Conservation (phyloP, 352 stramenopile species). For the Globisporangium alternatum region DNA sequence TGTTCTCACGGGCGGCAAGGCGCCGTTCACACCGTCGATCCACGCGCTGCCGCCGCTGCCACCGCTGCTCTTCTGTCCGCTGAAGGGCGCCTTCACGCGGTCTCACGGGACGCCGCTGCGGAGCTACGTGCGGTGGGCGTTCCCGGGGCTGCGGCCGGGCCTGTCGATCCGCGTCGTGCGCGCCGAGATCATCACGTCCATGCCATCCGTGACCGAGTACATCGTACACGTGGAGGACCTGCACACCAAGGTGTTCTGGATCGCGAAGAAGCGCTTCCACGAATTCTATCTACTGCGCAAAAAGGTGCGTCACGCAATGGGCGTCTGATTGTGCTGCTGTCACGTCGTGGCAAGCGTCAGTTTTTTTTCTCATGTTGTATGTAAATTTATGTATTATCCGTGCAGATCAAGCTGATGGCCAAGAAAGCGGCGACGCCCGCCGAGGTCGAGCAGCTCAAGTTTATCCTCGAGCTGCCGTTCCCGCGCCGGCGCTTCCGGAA, state of each 20-base stretch:
- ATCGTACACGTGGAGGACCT: constrained; percentile 73
- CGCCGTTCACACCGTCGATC: constrained; percentile 18
- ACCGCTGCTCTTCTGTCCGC: constrained; percentile 50
- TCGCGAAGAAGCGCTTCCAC: constrained; percentile 76
- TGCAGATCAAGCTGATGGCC: constrained; percentile 43
- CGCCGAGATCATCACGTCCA: constrained; percentile 47
- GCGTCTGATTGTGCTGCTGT: neutral
- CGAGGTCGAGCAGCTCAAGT: constrained; percentile 66
- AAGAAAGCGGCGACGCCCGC: constrained; percentile 25
- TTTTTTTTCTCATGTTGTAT: neutral
- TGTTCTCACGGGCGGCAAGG: constrained; percentile 9
- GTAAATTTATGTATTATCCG: neutral
- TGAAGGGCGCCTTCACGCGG: constrained; percentile 31
- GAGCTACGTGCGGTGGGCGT: constrained; percentile 49
- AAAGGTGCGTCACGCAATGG: constrained; percentile 32
- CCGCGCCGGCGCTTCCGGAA: constrained; percentile 55
- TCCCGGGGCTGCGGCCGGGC: constrained; percentile 51
- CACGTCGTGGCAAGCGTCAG: neutral
- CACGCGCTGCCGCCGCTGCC: constrained; percentile 50
- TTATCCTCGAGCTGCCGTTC: constrained; percentile 72
- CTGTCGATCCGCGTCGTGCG: constrained; percentile 72
- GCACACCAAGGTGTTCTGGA: constrained; percentile 83
- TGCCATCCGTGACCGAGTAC: constrained; percentile 69
- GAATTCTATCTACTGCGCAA: constrained; percentile 71
- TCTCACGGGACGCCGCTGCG: constrained; percentile 44